Evolutionary conservation across 306 rosid species (phyloP).

Genomic region (Vachellia pachyceras): DNA sequence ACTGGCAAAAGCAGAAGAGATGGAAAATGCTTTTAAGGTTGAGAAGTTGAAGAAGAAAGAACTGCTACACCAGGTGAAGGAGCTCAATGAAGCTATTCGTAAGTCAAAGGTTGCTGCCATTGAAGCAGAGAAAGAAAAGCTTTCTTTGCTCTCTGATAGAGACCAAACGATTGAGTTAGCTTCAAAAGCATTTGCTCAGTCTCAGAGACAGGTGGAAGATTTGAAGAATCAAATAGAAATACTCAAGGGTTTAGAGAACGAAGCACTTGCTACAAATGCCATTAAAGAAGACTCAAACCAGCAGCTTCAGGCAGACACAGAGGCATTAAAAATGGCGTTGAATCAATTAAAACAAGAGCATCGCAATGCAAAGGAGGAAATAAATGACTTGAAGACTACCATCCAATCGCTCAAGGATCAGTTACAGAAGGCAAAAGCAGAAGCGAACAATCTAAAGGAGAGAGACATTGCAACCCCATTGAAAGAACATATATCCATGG

Average conservation of each 20-base stretch:
- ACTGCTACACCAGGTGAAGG: conserved; percentile 52
- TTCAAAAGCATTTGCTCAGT: conserved; percentile 37
- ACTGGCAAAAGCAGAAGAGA: conserved; percentile 34
- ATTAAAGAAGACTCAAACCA: conserved; percentile 25
- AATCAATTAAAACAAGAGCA: conserved; percentile 50
- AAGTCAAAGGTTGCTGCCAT: conserved; percentile 46
- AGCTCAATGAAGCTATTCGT: conserved; percentile 54
- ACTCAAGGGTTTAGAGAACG: conserved; percentile 42
- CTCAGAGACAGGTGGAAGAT: conserved; percentile 47
- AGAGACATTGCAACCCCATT: conserved; percentile 43
- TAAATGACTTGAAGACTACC: conserved; percentile 38
- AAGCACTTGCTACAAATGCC: conserved; percentile 32
- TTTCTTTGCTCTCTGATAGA: conserved; percentile 48
- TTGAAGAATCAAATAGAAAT: conserved; percentile 43
- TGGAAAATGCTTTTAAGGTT: conserved; percentile 45
- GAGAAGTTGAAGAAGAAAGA: conserved; percentile 57
- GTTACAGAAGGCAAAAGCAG: conserved; percentile 46
- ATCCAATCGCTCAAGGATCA: conserved; percentile 51
- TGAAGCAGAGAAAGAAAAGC: conserved; percentile 52
- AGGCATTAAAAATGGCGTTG: conserved; percentile 51
- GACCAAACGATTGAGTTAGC: conserved; percentile 58
- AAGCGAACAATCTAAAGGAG: conserved; percentile 46
- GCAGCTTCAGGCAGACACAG: conserved; percentile 46
- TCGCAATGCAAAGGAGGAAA: conserved; percentile 48
- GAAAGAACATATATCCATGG: conserved; percentile 30